phyloP scores from a whole-genome alignment of 2,329 filamentous ascomycete species.

The Onygena corvina region DNA sequence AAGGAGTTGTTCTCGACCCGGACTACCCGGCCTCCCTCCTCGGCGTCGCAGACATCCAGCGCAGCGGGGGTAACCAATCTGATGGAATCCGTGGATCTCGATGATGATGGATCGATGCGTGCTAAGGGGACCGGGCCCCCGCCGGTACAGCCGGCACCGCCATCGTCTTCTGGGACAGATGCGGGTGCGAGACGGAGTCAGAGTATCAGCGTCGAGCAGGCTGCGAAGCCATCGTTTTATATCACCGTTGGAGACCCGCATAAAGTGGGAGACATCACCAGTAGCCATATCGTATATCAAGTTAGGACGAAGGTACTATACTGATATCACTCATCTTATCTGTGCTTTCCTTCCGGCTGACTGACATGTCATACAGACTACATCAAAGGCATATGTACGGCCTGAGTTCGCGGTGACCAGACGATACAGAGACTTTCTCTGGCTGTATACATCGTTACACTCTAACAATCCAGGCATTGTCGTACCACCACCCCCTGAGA shows the following conservation, averaged over 20 bases:
- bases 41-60: slow-evolving; percentile 37
- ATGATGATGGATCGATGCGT: slow-evolving; percentile 48
- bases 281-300: slow-evolving; percentile 94
- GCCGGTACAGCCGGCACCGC: slow-evolving; percentile 41
- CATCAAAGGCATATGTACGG: slow-evolving; percentile 89
- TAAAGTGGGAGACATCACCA: slow-evolving; percentile 93
- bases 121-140: slow-evolving; percentile 53
- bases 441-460: slow-evolving; percentile 92
- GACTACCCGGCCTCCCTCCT: slow-evolving; percentile 28
- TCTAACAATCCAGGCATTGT: slow-evolving; percentile 91
- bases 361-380: slow-evolving; percentile 49
- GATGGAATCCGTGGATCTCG: slow-evolving; percentile 57
- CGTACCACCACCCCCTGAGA: slow-evolving; percentile 90
- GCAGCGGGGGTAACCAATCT: slow-evolving; percentile 33
- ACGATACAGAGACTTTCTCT: slow-evolving; percentile 91
- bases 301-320: slow-evolving; percentile 89
- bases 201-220: slow-evolving; percentile 84
- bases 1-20: slow-evolving; percentile 41
- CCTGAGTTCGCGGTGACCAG: slow-evolving; percentile 87
- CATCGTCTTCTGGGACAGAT: slow-evolving; percentile 23
- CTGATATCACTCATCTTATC: slow-evolving; percentile 9
- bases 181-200: slow-evolving; percentile 47
- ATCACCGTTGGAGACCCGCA: slow-evolving; percentile 93
- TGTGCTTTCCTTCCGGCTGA: not conserved
- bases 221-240: slow-evolving; percentile 78